Percentiles rank a stretch among this genome's conserved stretches.
Evolutionary conservation across 2,329 filamentous ascomycete species (phyloP).

Genomic region (Pseudocercospora crystallina): DNA sequence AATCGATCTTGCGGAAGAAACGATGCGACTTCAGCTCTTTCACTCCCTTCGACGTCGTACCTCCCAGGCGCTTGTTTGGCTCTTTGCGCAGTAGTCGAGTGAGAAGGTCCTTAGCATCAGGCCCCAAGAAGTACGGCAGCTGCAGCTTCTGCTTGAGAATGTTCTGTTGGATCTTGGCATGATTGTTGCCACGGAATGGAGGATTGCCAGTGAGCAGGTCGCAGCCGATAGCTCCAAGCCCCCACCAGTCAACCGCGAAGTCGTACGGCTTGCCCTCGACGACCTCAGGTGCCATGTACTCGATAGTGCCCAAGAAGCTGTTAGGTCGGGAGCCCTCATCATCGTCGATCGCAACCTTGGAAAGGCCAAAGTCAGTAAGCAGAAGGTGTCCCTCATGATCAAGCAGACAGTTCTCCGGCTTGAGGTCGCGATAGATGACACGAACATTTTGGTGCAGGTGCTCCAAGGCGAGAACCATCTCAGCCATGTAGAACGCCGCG

Average conservation of each 20-base stretch:
- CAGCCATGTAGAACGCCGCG: conserved; percentile 96
- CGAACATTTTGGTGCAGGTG: conserved; percentile 90
- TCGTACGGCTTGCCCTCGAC: conserved; percentile 86
- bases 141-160: conserved; percentile 90
- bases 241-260: conserved; percentile 98
- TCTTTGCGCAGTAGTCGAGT: conserved; percentile 89
- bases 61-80: conserved; percentile 82
- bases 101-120: conserved; percentile 91
- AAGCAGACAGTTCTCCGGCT: conserved; percentile 95
- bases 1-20: conserved; percentile 97
- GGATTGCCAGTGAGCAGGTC: conserved; percentile 91
- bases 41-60: conserved; percentile 85
- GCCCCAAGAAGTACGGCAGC: conserved; percentile 84
- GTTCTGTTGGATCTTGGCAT: conserved; percentile 92
- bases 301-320: conserved; percentile 89
- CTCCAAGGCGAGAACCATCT: conserved; percentile 91
- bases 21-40: conserved; percentile 83
- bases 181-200: conserved; percentile 86
- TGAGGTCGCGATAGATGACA: conserved; percentile 94
- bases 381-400: conserved; percentile 89
- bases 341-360: conserved; percentile 80
- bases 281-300: conserved; percentile 99
- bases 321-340: conserved; percentile 62
- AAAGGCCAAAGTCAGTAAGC: conserved; percentile 93
- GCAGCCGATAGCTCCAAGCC: conserved; percentile 85